Evolutionary conservation across 2,329 filamentous ascomycete species (phyloP), one percentile per base, ranked within the genome.

Genomic region (Trichoderma aggressivum): DNA sequence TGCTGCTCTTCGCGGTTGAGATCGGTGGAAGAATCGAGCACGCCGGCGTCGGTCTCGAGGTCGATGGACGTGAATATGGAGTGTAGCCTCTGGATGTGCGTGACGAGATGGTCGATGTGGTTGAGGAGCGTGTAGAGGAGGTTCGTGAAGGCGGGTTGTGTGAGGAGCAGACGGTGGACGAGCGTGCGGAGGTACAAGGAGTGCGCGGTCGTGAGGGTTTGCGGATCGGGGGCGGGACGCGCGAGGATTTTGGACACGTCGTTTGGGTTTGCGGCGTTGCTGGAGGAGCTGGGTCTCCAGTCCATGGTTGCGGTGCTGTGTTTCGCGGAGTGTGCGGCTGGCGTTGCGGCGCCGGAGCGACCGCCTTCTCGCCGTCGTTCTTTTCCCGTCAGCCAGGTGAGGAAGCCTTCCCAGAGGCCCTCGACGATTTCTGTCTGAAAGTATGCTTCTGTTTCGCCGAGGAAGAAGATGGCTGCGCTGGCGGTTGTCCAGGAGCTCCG

Each of bases 401-500:
- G 88, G 75, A 98, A 94, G 65, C 92, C 90, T 18, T 91, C 87
- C 89, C 94, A 98, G 1, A 93, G 90, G 36, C 90, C 90, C 72
- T 90, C 89, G 16, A 98, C 91, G 7, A 98, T 91, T 77, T 97
- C 94, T 1, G 92, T 93, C 79, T 98, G 95, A 58, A 98, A 89
- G 76, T 97, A 98, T 3, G 90, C 90, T 75, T 95, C 92, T 16
- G 93, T 91, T 79, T 98, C 94, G 0, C 92, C 93, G 4, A 98
- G 85, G 75, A 98, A 92, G 82, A 97, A 98, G 5, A 97, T 88
- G 1, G 93, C 91, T 3, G 94, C 92, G 77, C 92, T 94, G 75
- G 92, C 91, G 0, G 93, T 97, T 0, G 94, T 95, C 96, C 96
- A 99, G 1, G 95, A 88, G 73, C 90, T 91, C 18, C 96, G 89